A percentile compares a stretch with the other conserved stretches of the same genome.
Evolutionary conservation across 140 eudicot species (phyloP).

Genomic region (Flaveria floridana): DNA sequence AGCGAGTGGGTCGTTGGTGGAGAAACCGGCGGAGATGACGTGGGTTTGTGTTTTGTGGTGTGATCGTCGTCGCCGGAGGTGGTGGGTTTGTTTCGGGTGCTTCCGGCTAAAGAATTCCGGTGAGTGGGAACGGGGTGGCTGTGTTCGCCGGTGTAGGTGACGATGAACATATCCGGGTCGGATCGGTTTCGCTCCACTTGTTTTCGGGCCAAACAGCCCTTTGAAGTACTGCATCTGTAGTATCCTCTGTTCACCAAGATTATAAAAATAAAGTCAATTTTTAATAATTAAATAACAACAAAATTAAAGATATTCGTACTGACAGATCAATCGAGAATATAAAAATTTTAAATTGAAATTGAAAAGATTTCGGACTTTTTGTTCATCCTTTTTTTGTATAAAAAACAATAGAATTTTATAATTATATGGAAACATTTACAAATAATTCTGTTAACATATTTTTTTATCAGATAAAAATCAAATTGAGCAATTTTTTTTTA

Average conservation of each 20-base stretch:
- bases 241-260: slow-evolving; percentile 64
- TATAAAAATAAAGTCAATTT: not conserved
- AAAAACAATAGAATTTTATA: not conserved
- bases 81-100: slow-evolving; percentile 65
- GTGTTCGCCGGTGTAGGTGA: slow-evolving; percentile 86
- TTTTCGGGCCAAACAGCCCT: slow-evolving; percentile 93
- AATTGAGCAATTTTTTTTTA: not conserved
- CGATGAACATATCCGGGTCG: slow-evolving; percentile 90
- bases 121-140: slow-evolving; percentile 96
- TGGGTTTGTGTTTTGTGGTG: slow-evolving; percentile 34
- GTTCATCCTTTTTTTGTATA: slow-evolving; percentile 3
- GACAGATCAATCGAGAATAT: not conserved
- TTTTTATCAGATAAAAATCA: no score
- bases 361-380: not conserved
- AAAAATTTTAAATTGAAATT: not conserved
- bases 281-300: slow-evolving; percentile 1
- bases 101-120: slow-evolving; percentile 97
- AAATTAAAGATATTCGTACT: not conserved
- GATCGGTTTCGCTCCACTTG: slow-evolving; percentile 98
- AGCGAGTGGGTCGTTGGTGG: slow-evolving; percentile 56
- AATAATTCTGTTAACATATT: no score
- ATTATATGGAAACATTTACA: not conserved
- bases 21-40: slow-evolving; percentile 52
- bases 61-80: slow-evolving; percentile 37
- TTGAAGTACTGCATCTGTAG: slow-evolving; percentile 91